Evolutionary conservation across 352 stramenopile species (phyloP), one percentile per base, ranked within the genome.

Genomic region (Phytopythium aichiense): DNA sequence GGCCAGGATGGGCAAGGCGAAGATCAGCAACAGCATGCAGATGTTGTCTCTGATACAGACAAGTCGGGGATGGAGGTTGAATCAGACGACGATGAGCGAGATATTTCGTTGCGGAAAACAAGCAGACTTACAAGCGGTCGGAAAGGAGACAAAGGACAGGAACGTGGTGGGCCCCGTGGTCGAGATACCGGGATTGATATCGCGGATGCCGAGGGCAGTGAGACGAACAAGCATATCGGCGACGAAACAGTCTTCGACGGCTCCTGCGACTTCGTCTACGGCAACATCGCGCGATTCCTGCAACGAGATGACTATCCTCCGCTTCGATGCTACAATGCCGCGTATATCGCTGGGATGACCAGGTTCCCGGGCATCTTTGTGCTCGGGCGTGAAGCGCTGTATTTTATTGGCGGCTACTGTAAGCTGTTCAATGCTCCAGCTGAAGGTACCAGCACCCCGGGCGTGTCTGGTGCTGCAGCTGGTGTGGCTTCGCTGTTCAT

Each of bases 401-500:
- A 91, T 55, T 93, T 93, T 49, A 76, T 93, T 23, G 72, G 79
- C 45, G 81, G 81, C 0, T 91, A 89, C 54, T 63, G 62, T 0
- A 91, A 88, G 55, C 13, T 86, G 12, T 76, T 71, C 42, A 79
- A 70, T 28, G 55, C 63, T 16, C 23, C 33, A 25, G 62, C 72
- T 8, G 31, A 8, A 4, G 53, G 60, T 20, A 40, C 11, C 51
- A 53, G 48, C 50, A 33, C 15, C 0, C 13, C 30, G 0, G 16
- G 43, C 8, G 31, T 16, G 18, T 25, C 38, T 0, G 28, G 11
- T 25, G 12, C 45, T 28, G 43, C 42, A 56, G 43, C 38, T 42
- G 56, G 56, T 9, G 56, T 56, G 3, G 38, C 46, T 22, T 30
- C 45, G 30, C 45, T 62, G n/a, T 55, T n/a, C 23, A 33, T 25